These are phyloP conservation scores for Gregarina niphandrodes DNA, from an alignment of 169 alveolate genomes.

Conservation along the genomic window DNA sequence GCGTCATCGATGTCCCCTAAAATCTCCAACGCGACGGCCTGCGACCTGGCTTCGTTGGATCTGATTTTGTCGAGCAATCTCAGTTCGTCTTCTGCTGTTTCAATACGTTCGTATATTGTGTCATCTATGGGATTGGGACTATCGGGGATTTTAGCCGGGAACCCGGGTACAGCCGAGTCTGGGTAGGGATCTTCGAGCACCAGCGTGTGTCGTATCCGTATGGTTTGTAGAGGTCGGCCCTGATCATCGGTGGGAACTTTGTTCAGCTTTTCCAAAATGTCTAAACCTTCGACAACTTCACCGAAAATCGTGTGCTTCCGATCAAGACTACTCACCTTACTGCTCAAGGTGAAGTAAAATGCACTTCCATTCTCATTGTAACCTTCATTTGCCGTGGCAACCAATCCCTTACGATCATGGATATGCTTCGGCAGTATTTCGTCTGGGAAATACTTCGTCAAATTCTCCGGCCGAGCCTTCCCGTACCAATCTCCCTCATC, in stretches of 20 bases:
- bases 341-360: conserved; percentile 54
- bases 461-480: background rate
- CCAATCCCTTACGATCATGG: conserved; percentile 45
- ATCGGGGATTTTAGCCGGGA: conserved; percentile 1
- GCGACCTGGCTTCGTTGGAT: conserved; percentile 62
- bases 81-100: conserved; percentile 39
- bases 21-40: conserved; percentile 79
- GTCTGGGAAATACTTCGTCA: conserved; percentile 30
- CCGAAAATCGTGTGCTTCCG: conserved; percentile 66
- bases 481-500: background rate
- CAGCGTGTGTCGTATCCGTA: conserved; percentile 55
- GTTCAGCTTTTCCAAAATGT: conserved; percentile 32
- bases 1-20: conserved; percentile 94
- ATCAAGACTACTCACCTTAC: conserved; percentile 25
- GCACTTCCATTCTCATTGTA: conserved; percentile 25
- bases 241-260: conserved; percentile 42
- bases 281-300: conserved; percentile 43
- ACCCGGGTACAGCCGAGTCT: conserved; percentile 37
- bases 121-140: conserved; percentile 1
- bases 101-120: conserved; percentile 3
- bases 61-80: conserved; percentile 46
- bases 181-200: conserved; percentile 69
- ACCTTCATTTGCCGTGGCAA: conserved; percentile 45
- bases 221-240: conserved; percentile 48
- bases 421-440: conserved; percentile 31